Evolutionary conservation across 345 rosid genomes (phyloP), one percentile per base, ranked within the genome.

Genomic region (Sonneratia alba): DNA sequence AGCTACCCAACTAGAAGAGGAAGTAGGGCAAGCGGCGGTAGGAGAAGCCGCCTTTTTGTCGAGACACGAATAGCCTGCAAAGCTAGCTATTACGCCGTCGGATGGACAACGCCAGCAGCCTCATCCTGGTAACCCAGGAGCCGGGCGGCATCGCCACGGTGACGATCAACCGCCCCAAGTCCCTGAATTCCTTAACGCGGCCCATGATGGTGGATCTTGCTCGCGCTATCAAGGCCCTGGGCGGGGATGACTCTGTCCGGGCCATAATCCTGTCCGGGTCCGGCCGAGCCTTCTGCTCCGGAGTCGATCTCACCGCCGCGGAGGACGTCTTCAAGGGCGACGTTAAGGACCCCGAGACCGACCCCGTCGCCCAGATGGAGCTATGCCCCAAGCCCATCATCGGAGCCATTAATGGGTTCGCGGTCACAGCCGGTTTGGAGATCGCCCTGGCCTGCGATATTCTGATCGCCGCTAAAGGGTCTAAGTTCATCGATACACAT

Each of bases 311-410:
- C 73, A 95, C 90, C 22, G 84, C 87, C 5, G 98, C 97, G 4
- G 96, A 92, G 82, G 84, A 86, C 11, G 92, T 95, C 48, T 95
- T 95, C 77, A 92, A 95, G 65, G 99, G 99, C 14, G 97, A 92
- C 76, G 96, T 92, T 3, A 95, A 89, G 83, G 98, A 92, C 74
- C 75, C 76, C 69, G 96, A 92, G 69, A 3, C 83, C 19, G 92
- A 95, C 74, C 87, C 88, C 36, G 88, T 90, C 1, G 78, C 75
- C 9, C 98, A 95, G 77, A 95, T 95, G 98, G 97, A 90, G 66
- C 85, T 61, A 27, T 90, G 92, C 71, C 71, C 78, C 37, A 92
- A 89, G 77, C 98, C 96, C 61, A 90, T 95, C 2, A 89, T 95
- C 70, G 98, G 98, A 36, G 99, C 91, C 5, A 86, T 95, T 45